These are phyloP conservation scores for Nitzschia sp. DNA, from an alignment of 108 stramenopile species.

Conservation along the genomic window DNA sequence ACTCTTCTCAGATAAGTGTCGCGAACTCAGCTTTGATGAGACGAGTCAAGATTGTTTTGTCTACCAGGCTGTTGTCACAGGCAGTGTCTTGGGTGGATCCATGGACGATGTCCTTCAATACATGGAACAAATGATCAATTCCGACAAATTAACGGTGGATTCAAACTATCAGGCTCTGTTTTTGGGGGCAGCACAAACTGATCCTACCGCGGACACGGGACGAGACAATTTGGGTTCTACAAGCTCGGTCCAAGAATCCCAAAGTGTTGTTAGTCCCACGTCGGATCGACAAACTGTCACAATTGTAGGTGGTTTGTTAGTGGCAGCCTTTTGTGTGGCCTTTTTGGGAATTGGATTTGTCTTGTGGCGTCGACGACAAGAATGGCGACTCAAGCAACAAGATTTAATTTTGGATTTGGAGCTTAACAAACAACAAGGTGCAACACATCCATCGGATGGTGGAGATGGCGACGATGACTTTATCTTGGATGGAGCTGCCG, in stretches of 20 bases:
- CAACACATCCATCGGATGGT: not conserved
- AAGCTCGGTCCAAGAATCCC: not conserved
- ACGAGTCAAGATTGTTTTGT: constrained; percentile 23
- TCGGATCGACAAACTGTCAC: constrained; percentile 29
- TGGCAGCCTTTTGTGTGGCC: constrained; percentile 35
- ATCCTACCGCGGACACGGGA: not conserved
- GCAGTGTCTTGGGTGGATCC: constrained; percentile 20
- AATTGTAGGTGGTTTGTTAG: constrained; percentile 38
- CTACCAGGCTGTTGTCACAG: constrained; percentile 17
- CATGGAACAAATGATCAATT: not conserved
- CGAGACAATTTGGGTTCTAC: constrained; percentile 13
- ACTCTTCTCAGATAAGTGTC: constrained; percentile 14
- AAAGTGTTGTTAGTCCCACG: not conserved
- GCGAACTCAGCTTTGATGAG: constrained; percentile 14
- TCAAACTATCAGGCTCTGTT: constrained; percentile 1
- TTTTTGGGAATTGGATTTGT: constrained; percentile 27
- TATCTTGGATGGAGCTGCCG: too few species aligned
- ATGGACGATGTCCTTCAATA: constrained; percentile 15
- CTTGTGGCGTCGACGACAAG: constrained; percentile 21
- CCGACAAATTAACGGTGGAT: not conserved
- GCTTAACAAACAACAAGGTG: not conserved
- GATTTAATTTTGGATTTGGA: constrained; percentile 1
- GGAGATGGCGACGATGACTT: constrained; percentile 12
- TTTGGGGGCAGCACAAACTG: not conserved
- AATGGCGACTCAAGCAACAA: constrained; percentile 3